Evolutionary conservation across 257 asterid species (phyloP), one percentile per base, ranked within the genome.

Genomic region (Linaria vulgaris): DNA sequence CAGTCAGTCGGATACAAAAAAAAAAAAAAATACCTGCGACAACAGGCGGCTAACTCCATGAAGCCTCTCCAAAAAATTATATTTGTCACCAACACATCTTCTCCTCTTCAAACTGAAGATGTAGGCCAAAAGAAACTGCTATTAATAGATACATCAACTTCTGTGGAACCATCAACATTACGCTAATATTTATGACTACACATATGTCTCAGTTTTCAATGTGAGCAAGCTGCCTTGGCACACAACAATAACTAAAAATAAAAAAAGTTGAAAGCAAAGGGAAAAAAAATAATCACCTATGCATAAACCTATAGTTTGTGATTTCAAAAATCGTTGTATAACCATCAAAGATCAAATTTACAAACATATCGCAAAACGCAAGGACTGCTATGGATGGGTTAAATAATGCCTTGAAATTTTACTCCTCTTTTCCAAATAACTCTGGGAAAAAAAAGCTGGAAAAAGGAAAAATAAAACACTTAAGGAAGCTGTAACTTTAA

Each of bases 21-120:
- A n/a, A n/a, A n/a, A n/a, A n/a, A n/a, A n/a, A n/a, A 63, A 13
- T 48, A 48, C 95, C 95, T 77, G 82, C 0, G 95, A 81, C 60
- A 87, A 63, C 39, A 94, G 70, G 47, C 86, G 90, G 63, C 85
- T 76, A 78, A 79, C 83, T 76, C 97, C 99, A 61, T 84, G 69
- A 64, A 90, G 96, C 55, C 94, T 87, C 76, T 90, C 97, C 79
- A 87, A 58, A 62, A 90, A 81, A 69, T 85, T 94, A 55, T 43
- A 82, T 69, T 87, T 90, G 57, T 78, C 85, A 56, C 79, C 55
- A 21, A 78, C 73, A 34, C 72, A 63, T 73, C 65, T 80, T 76
- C 79, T 80, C 81, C 90, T 82, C 89, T 90, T 94, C 77, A 94
- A 80, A 80, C 99, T 88, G 74, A 69, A 66, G 30, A 20, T 37